Base-by-base conservation (phyloP, 75 land plant species). In the Adiantum capillusveneris region DNA sequence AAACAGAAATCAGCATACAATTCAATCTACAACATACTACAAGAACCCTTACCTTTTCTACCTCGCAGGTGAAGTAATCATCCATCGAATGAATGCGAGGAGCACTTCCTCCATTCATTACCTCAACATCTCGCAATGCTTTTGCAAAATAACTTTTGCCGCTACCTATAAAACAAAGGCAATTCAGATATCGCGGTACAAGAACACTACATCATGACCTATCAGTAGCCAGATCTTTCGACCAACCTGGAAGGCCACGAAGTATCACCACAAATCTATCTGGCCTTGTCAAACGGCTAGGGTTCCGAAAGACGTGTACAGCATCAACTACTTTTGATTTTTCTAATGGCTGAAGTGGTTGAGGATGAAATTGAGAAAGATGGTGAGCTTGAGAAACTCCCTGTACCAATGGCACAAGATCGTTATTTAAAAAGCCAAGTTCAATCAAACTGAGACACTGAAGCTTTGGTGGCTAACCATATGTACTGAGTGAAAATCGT, bases 61-160 rank as follows among this genome's bases (percentile, higher is more conserved):
- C 83, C 69, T 88, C 93, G 52, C 79, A 80, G 85, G 84, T 88
- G 66, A 88, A 88, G 53, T 88, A 88, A 61, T 88, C 93, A 88
- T 88, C 93, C 84, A 88, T 88, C 1, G 93, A 76, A 77, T 88
- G 85, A 54, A 88, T 84, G 44, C 93, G 46, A 7, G 93, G 93
- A 49, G 85, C 85, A 70, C 36, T 73, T 9, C 93, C 82, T 56
- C 93, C 93, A 79, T 77, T 79, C 66, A 74, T 77, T 64, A 88
- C 81, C 65, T 88, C 93, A 37, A 88, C 51, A 62, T 88, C 93
- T 56, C 93, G 88, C 25, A 88, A 64, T 59, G 74, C 69, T 61
- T 84, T 88, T 18, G 88, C 93, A 48, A 88, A 57, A 62, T 88
- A 88, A 64, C 93, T 88, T 62, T 88, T 88, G 25, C 93, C 93